These are phyloP conservation scores for Penicillium cosmopolitanum DNA, from an alignment of 495 filamentous ascomycete genomes.

Conservation along the genomic window DNA sequence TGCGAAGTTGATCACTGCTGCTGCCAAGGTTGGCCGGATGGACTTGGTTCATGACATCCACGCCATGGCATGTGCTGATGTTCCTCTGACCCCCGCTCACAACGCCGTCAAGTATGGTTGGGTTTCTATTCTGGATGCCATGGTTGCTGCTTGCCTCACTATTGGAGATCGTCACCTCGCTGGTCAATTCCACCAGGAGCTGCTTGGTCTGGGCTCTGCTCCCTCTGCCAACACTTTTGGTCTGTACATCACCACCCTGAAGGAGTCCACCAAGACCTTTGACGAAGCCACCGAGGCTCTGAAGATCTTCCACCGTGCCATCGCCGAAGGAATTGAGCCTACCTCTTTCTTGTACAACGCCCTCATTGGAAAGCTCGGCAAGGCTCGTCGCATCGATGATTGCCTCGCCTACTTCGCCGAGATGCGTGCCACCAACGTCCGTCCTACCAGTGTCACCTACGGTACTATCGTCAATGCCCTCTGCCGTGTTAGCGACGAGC, in stretches of 20 bases:
- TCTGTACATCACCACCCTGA: slow-evolving; percentile 96
- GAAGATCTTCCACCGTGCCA: slow-evolving; percentile 93
- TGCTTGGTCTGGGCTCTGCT: slow-evolving; percentile 82
- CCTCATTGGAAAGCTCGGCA: slow-evolving; percentile 96
- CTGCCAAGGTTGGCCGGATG: slow-evolving; percentile 77
- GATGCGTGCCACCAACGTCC: slow-evolving; percentile 91
- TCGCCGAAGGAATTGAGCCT: slow-evolving; percentile 91
- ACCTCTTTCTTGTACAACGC: slow-evolving; percentile 98
- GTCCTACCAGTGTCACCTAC: slow-evolving; percentile 96
- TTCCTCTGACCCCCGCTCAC: slow-evolving; percentile 81
- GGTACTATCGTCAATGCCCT: slow-evolving; percentile 97
- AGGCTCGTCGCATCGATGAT: slow-evolving; percentile 95
- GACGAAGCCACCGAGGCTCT: slow-evolving; percentile 96
- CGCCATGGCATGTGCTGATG: slow-evolving; percentile 81
- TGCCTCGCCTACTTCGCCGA: slow-evolving; percentile 97
- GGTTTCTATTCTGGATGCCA: slow-evolving; percentile 91
- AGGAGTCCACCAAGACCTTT: slow-evolving; percentile 94
- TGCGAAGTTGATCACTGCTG: slow-evolving; percentile 88
- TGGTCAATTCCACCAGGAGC: slow-evolving; percentile 84
- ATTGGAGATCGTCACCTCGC: slow-evolving; percentile 79
- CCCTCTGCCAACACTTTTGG: slow-evolving; percentile 98
- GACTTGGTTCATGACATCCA: slow-evolving; percentile 85
- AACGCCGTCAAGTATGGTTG: slow-evolving; percentile 88
- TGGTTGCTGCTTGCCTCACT: slow-evolving; percentile 91
- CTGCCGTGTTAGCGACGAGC: slow-evolving; percentile 95